Evolutionary conservation across 176 grass and related monocot species (phyloP).

Genomic region (bread wheat (Triticum aestivum)): IWGSC_CS_RefSeq_v2.1 NC_057814.1:390168025-390168524

Average conservation of each 20-base stretch:
- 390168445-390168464: too few species aligned
- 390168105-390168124: not conserved
- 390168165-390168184: not conserved
- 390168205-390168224: not conserved
- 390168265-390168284: not conserved
- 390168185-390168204: not conserved
- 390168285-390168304: too few species aligned
- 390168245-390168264: not conserved
- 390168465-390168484: too few species aligned
- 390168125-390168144: conserved; percentile 23
- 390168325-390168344: too few species aligned
- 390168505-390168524: too few species aligned
- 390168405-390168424: too few species aligned
- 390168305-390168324: too few species aligned
- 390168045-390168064: conserved; percentile 35
- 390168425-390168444: too few species aligned
- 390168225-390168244: not conserved
- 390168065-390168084: conserved; percentile 73
- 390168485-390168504: too few species aligned
- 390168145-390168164: not conserved
- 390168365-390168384: too few species aligned
- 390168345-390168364: too few species aligned
- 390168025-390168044: conserved; percentile 55
- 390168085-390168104: not conserved
- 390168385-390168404: too few species aligned